Percentiles rank a stretch among this genome's conserved stretches.
These are phyloP conservation scores for Termitomyces sp. DNA, from an alignment of 768 basidiomycete genomes.

Conservation along the genomic window DNA sequence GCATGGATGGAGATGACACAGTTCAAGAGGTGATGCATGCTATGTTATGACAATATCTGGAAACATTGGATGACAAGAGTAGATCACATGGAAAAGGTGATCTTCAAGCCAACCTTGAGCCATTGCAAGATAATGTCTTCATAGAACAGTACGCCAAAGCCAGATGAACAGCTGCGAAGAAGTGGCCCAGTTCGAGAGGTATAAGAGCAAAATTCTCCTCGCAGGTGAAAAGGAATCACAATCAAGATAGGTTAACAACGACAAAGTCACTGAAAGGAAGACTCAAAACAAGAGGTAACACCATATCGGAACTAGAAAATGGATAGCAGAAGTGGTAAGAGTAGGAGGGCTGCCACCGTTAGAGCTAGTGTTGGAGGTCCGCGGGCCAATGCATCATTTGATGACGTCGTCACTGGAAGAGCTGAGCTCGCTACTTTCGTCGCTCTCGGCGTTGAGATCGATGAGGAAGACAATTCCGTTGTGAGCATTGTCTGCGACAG, in stretches of 20 bases:
- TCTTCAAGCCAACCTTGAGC: not conserved
- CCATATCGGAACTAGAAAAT: slow-evolving; percentile 4
- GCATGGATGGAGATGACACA: not conserved
- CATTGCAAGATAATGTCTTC: not conserved
- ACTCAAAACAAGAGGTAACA: not conserved
- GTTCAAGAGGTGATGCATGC: not conserved
- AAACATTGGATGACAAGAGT: not conserved
- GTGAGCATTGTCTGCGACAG: slow-evolving; percentile 15
- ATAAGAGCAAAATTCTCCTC: not conserved
- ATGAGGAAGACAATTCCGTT: slow-evolving; percentile 10
- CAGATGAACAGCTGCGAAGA: not conserved
- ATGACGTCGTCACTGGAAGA: slow-evolving; percentile 3
- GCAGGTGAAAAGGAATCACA: slow-evolving; percentile 16
- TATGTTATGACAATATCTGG: no score
- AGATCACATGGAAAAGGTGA: not conserved
- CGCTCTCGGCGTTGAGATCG: slow-evolving; percentile 11
- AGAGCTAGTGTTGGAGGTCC: not conserved
- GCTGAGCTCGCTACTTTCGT: slow-evolving; percentile 1
- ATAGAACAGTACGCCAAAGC: not conserved
- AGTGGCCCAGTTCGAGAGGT: no score
- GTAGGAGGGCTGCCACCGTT: not conserved
- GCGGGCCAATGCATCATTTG: slow-evolving; percentile 5
- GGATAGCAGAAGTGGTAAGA: not conserved
- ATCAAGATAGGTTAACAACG: slow-evolving; percentile 19
- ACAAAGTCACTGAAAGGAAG: not conserved